Evolutionary conservation across 2,329 filamentous ascomycete genomes (phyloP).

Genomic region (Colletotrichum truncatum): DNA sequence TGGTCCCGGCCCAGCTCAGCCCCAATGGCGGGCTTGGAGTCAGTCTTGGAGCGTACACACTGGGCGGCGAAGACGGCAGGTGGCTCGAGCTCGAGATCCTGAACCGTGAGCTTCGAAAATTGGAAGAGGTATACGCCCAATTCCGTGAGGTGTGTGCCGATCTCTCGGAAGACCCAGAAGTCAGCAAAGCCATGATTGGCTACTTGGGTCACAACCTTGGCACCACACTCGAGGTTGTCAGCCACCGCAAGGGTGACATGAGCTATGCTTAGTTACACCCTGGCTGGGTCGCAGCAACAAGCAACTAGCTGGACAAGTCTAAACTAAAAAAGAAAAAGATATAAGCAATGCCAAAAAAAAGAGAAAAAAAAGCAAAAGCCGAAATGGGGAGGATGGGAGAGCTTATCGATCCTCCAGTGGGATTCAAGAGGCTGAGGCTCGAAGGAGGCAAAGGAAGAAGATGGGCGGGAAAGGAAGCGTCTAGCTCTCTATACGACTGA

Average conservation of each 20-base stretch:
- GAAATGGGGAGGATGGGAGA: background rate
- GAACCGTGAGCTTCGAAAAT: constrained; percentile 55
- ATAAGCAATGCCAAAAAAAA: background rate
- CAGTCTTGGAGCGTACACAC: constrained; percentile 54
- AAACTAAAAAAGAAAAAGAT: background rate
- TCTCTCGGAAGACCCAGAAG: constrained; percentile 49
- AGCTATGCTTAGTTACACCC: constrained; percentile 34
- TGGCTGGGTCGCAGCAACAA: background rate
- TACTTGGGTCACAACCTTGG: constrained; percentile 55
- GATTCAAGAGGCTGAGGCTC: too few species aligned
- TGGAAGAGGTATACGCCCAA: constrained; percentile 55
- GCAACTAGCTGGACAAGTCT: background rate
- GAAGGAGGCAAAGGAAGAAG: background rate
- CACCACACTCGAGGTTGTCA: constrained; percentile 52
- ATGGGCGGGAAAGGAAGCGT: background rate
- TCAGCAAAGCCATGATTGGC: constrained; percentile 55
- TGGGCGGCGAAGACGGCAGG: constrained; percentile 54
- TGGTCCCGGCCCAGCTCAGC: constrained; percentile 26
- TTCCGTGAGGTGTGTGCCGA: constrained; percentile 53
- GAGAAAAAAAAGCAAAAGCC: background rate
- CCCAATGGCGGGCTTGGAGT: constrained; percentile 42
- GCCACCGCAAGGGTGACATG: constrained; percentile 45
- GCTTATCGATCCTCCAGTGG: background rate
- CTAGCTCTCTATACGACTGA: constrained; percentile 15
- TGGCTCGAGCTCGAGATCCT: constrained; percentile 59